Conservation (phyloP, 23 red algal genomes). For the Chondrus crispus region DNA sequence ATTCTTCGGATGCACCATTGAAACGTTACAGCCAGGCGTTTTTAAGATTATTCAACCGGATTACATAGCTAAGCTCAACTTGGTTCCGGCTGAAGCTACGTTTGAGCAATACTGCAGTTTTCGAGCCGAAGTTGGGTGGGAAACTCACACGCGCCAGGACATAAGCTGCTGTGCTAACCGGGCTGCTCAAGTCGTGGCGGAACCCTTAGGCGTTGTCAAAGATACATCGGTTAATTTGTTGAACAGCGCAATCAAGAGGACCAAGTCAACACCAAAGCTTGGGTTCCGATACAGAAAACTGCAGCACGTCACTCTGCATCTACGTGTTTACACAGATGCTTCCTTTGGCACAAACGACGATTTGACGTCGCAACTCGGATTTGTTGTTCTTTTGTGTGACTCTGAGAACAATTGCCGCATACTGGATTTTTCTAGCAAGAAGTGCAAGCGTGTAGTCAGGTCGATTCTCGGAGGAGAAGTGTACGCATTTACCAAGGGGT, state of each 20-base stretch:
- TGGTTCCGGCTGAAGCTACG: not conserved
- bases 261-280: not conserved
- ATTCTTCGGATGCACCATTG: not conserved
- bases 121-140: not conserved
- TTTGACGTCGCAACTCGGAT: not conserved
- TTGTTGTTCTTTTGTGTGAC: slow-evolving; percentile 12
- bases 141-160: not conserved
- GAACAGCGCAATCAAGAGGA: not conserved
- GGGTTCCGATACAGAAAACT: not conserved
- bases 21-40: too few species aligned
- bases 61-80: not conserved
- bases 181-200: not conserved
- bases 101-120: not conserved
- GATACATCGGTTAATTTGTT: not conserved
- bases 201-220: not conserved
- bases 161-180: not conserved
- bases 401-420: not conserved
- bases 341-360: slow-evolving; percentile 28
- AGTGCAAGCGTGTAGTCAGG: not conserved
- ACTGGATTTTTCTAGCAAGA: not conserved
- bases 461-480: slow-evolving; percentile 1
- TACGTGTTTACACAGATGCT: slow-evolving; percentile 12
- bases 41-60: not conserved
- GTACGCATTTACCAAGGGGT: slow-evolving; percentile 11
- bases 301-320: not conserved